Evolutionary conservation across 495 filamentous ascomycete species (phyloP).

Genomic region (Penicillium flavigenum): DNA sequence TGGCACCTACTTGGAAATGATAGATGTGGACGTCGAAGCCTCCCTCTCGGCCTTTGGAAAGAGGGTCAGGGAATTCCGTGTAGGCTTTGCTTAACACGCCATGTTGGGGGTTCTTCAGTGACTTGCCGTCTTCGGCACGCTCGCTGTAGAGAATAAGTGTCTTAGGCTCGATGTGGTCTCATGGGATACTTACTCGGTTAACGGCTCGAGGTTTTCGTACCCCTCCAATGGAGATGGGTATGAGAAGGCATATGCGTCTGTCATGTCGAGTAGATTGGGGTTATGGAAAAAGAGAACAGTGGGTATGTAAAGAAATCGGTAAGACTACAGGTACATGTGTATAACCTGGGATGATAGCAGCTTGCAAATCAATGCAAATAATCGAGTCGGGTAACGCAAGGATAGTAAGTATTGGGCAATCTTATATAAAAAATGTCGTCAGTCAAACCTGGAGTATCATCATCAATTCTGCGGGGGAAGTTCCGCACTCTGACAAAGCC

Average conservation of each 20-base stretch:
- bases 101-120: conserved; percentile 57
- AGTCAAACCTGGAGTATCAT: conserved; percentile 4
- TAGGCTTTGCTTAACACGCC: conserved; percentile 62
- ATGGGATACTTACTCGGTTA: conserved; percentile 54
- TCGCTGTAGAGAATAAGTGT: conserved; percentile 29
- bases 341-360: neutral
- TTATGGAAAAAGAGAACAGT: neutral
- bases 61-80: conserved; percentile 60
- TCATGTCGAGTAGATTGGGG: conserved; percentile 25
- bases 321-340: neutral
- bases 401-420: neutral
- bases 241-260: conserved; percentile 37
- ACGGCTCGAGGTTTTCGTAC: conserved; percentile 61
- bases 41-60: conserved; percentile 59
- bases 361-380: conserved; percentile 18
- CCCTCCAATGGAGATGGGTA: conserved; percentile 69
- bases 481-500: conserved; percentile 44
- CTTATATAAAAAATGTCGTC: conserved; percentile 8
- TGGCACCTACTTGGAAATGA: conserved; percentile 52
- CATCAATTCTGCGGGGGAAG: conserved; percentile 6
- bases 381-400: neutral
- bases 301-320: neutral
- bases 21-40: conserved; percentile 82
- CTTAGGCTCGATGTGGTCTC: neutral
- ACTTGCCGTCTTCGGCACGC: conserved; percentile 63